Evolutionary conservation across 306 rosid species (phyloP), one percentile per base, ranked within the genome.

Genomic region (Oxytropis ochrocephala): DNA sequence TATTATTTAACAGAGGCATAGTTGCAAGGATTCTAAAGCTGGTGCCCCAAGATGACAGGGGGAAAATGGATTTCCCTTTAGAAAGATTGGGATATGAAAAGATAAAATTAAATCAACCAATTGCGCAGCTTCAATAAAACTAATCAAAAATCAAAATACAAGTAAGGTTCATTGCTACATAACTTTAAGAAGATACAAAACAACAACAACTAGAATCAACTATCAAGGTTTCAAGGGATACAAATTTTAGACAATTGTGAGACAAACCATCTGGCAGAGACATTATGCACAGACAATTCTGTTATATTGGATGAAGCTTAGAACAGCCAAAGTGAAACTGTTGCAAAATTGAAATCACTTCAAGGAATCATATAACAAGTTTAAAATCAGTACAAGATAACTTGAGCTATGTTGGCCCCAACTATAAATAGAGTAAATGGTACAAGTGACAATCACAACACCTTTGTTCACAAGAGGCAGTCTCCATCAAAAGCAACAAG

Each of bases 401-500:
- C 67, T 75, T 49, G 11, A 12, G 16, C 48, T 74, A 65, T 16
- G 42, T 32, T 13, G 21, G 48, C 18, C 51, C 43, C 35, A 44
- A 44, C 67, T 64, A 64, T 17, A 33, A 75, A 39, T 38, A 43
- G 4, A 46, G 11, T n/a, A 55, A 55, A 36, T 6, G 18, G 19
- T 64, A 61, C 1, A 21, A 48, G 47, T 10, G 61, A 72, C 49
- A 60, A 57, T 11, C 54, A 64, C 69, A 73, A 44, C 35, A 64
- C 17, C 6, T 18, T 17, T 16, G 12, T 32, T 27, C 46, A 14
- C 48, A 0, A 24, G 44, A 51, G 30, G 59, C 29, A 61, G 27
- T 57, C 11, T 32, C 51, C 77, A 57, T 86, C 77, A 89, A 67
- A 87, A 91, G 87, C 96, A 91, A 74, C 96, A 91, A 53, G 87